Evolutionary conservation across 441 rosid genomes (phyloP).

Genomic region (Metrosideros polymorpha): DNA sequence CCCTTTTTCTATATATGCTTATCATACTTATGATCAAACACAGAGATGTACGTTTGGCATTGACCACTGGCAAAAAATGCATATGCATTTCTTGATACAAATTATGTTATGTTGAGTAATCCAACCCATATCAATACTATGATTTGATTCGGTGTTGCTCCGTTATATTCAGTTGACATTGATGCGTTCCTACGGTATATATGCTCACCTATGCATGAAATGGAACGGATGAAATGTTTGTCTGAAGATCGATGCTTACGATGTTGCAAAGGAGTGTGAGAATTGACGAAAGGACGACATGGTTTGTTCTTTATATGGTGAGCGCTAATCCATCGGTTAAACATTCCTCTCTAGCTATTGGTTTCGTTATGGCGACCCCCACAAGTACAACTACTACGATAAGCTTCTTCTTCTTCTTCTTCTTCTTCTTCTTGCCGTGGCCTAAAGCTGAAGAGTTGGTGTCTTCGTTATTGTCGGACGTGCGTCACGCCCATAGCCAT

Average conservation of each 20-base stretch:
- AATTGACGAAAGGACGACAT: neutral
- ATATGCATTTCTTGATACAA: neutral
- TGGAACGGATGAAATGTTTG: neutral
- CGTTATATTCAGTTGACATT: neutral
- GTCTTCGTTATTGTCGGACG: neutral
- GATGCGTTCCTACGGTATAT: neutral
- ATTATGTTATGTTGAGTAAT: neutral
- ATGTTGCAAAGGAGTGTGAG: neutral
- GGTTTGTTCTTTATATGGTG: neutral
- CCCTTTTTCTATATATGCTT: neutral
- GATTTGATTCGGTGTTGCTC: neutral
- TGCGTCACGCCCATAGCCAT: neutral
- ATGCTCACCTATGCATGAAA: neutral
- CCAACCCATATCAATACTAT: neutral
- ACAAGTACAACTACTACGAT: neutral
- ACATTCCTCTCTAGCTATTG: neutral
- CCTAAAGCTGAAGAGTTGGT: neutral
- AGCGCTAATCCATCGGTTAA: too few relatives aligned
- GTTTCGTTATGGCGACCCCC: neutral
- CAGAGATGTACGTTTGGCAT: neutral
- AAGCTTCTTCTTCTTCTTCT: neutral
- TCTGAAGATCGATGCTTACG: neutral
- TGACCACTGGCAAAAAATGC: neutral
- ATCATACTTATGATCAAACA: neutral
- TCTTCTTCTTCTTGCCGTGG: neutral